These are phyloP conservation scores for Neurospora sp. DNA, from an alignment of 495 filamentous ascomycete species.

Conservation along the genomic window DNA sequence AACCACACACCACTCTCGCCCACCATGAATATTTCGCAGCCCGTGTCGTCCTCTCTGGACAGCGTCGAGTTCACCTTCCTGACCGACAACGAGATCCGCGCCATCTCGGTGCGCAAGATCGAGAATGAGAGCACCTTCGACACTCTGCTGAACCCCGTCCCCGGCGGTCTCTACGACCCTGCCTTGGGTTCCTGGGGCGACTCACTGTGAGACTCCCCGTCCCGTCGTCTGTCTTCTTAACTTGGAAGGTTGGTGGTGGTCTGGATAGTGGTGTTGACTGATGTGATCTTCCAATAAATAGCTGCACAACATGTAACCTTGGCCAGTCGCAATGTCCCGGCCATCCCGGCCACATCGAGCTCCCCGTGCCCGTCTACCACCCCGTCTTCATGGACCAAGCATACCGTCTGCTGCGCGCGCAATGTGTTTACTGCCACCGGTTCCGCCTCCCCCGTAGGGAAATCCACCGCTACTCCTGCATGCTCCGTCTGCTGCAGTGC, in stretches of 20 bases:
- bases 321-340: slow-evolving; percentile 74
- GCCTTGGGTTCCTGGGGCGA: slow-evolving; percentile 88
- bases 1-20: slow-evolving; percentile 6
- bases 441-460: slow-evolving; percentile 64
- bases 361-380: slow-evolving; percentile 88
- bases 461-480: slow-evolving; percentile 70
- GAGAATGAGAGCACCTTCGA: slow-evolving; percentile 85
- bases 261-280: slow-evolving; percentile 6
- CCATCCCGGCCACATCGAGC: slow-evolving; percentile 89
- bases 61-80: slow-evolving; percentile 86
- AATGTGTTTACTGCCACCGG: slow-evolving; percentile 82
- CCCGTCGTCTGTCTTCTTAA: slow-evolving; percentile 1
- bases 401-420: slow-evolving; percentile 68
- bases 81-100: slow-evolving; percentile 68
- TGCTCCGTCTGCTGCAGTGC: slow-evolving; percentile 75
- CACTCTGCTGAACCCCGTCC: slow-evolving; percentile 70
- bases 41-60: slow-evolving; percentile 72
- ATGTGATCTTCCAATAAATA: slow-evolving; percentile 25
- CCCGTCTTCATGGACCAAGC: slow-evolving; percentile 88
- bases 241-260: not conserved
- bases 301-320: slow-evolving; percentile 83
- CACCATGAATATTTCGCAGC: slow-evolving; percentile 77
- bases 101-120: slow-evolving; percentile 85
- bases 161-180: slow-evolving; percentile 85
- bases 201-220: slow-evolving; percentile 50